Evolutionary conservation across 2,329 filamentous ascomycete genomes (phyloP).

Genomic region (Allantophomopsis cytisporea): DNA sequence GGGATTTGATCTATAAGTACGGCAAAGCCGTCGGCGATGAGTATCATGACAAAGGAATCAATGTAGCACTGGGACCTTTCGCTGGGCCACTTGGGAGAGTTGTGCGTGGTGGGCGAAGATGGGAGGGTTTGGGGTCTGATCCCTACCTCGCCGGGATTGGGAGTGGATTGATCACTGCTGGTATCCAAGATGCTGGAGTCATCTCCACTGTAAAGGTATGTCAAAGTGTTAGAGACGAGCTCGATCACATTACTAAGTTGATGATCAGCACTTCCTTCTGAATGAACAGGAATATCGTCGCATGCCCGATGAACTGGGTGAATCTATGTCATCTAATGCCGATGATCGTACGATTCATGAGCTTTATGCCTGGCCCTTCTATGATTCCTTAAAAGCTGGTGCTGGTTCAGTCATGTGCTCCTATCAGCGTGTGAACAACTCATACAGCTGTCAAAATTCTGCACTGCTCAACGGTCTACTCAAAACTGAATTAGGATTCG

Average conservation of each 20-base stretch:
- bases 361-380: slow-evolving; percentile 46
- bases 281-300: slow-evolving; percentile 55
- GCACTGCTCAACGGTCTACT: slow-evolving; percentile 62
- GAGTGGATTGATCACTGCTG: slow-evolving; percentile 45
- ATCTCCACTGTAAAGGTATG: slow-evolving; percentile 60
- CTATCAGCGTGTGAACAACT: slow-evolving; percentile 72
- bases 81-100: slow-evolving; percentile 53
- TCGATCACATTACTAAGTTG: too few species aligned
- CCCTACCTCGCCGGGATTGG: slow-evolving; percentile 61
- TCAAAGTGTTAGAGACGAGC: too few species aligned
- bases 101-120: slow-evolving; percentile 42
- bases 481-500: slow-evolving; percentile 71
- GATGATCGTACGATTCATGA: slow-evolving; percentile 49
- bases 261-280: slow-evolving; percentile 37
- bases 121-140: slow-evolving; percentile 38
- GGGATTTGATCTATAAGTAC: slow-evolving; percentile 51
- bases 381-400: slow-evolving; percentile 49
- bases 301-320: slow-evolving; percentile 11
- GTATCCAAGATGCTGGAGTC: slow-evolving; percentile 73
- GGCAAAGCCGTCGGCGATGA: slow-evolving; percentile 57
- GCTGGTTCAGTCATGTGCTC: slow-evolving; percentile 39
- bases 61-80: slow-evolving; percentile 62
- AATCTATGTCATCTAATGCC: slow-evolving; percentile 47
- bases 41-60: slow-evolving; percentile 55
- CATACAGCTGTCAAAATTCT: slow-evolving; percentile 67